Base-by-base conservation (phyloP, 2,329 filamentous ascomycete genomes). In the Gyromitra esculenta region DNA sequence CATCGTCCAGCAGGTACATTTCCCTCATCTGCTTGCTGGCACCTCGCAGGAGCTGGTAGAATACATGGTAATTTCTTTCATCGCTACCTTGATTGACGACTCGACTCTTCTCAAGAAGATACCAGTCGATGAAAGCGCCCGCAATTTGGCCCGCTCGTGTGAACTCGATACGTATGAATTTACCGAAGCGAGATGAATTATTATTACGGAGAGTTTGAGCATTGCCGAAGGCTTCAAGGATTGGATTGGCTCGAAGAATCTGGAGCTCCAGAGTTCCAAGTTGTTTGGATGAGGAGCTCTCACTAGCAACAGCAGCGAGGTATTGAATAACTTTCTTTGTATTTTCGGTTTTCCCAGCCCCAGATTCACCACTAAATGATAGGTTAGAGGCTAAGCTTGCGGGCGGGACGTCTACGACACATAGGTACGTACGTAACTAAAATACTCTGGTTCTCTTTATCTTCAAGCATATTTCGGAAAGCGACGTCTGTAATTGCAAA, bases 301-400 rank as follows among this genome's bases (percentile, higher is more conserved):
- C 95, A 0, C 92, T 89, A 8, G 96, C 96, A 59, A 99, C 96
- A 0, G 96, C 94, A 13, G 96, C 96, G 56, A 99, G 89, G 82
- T 99, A 99, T 82, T 99, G 96, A 71, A 99, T 99, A 80, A 99
- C 96, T 83, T 99, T 99, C 83, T 99, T 99, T 15, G 96, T 99
- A 83, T 99, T 99, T 83, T 99, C 96, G 0, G 96, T 99, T 85
- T 99, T 99, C 81, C 96, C 96, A 43, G 96, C 96, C 82, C 96
- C 96, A 18, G 96, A 99, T 85, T 99, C 96, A 84, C 96, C 96
- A 1, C 87, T 88, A 70, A 63, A 41, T 56, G 54, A 62, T 67
- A 54, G 64, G 79, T 80, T 54, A 77, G 63, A 45, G 25, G 31
- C 57, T 9, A 48, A 9, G 11, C 35, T 48, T 48, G n/a, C 25